phyloP scores from a whole-genome alignment of 179 eudicot species.

The Spinacia oleracea region DNA sequence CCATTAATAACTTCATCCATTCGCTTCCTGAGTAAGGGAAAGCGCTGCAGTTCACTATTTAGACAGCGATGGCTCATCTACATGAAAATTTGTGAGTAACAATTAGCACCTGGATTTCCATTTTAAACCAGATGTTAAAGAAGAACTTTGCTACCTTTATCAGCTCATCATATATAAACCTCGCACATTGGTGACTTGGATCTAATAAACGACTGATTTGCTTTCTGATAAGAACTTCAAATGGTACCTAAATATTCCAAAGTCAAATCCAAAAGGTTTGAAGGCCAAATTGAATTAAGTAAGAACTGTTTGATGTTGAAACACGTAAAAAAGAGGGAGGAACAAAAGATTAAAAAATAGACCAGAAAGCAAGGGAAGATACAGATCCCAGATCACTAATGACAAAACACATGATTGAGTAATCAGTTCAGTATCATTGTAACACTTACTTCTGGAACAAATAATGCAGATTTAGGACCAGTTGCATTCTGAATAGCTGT shows the following conservation, averaged over 20 bases:
- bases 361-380: neutral
- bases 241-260: constrained; percentile 46
- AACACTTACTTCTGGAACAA: constrained; percentile 49
- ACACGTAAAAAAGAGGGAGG: neutral
- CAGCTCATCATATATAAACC: constrained; percentile 51
- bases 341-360: neutral
- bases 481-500: constrained; percentile 65
- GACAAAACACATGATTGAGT: neutral
- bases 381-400: constrained; percentile 1
- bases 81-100: neutral
- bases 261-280: neutral
- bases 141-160: constrained; percentile 41
- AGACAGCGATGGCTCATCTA: constrained; percentile 95
- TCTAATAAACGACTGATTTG: constrained; percentile 62
- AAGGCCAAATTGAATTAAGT: neutral
- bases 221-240: constrained; percentile 62
- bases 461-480: constrained; percentile 64
- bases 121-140: constrained; percentile 5
- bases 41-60: constrained; percentile 77
- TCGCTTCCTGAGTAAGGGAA: constrained; percentile 79
- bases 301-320: neutral
- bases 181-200: constrained; percentile 63
- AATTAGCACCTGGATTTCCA: constrained; percentile 36
- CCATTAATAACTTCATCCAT: constrained; percentile 83
- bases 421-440: neutral